Conservation (phyloP, 306 rosid species). For the Vicia faba region DNA sequence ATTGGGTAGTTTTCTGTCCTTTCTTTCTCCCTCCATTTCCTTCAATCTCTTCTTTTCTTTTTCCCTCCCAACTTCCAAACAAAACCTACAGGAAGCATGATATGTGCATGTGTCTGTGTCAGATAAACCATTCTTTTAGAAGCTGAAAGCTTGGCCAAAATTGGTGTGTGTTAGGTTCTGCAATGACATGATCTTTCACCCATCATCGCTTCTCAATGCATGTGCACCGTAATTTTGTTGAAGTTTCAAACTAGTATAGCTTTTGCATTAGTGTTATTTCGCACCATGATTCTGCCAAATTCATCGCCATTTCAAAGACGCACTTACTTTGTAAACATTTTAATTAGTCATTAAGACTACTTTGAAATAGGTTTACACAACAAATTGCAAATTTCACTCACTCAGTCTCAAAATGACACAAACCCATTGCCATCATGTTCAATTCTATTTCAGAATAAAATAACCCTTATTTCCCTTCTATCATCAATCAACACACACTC, state of each 20-base stretch:
- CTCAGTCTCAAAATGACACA: slow-evolving; percentile 25
- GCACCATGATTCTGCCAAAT: background rate
- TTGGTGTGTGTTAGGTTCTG: background rate
- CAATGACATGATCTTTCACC: background rate
- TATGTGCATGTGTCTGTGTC: background rate
- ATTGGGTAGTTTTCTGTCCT: background rate
- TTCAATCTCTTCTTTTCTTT: background rate
- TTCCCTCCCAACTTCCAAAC: background rate
- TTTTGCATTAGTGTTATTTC: background rate
- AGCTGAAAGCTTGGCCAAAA: slow-evolving; percentile 16
- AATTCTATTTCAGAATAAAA: slow-evolving; percentile 27
- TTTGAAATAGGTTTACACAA: background rate
- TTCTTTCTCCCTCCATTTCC: background rate
- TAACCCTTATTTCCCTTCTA: background rate
- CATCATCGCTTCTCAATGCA: background rate
- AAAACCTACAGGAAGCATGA: background rate
- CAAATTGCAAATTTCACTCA: background rate
- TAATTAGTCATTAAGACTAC: slow-evolving; percentile 11
- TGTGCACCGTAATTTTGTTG: background rate
- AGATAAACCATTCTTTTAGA: slow-evolving; percentile 13
- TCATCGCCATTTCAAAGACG: background rate
- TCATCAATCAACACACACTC: slow-evolving; percentile 10
- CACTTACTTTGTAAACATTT: slow-evolving; percentile 1
- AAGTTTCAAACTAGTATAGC: background rate
- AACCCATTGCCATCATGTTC: background rate